Conservation (phyloP, 2,329 filamentous ascomycete genomes). For the Penicillium sp. region DNA sequence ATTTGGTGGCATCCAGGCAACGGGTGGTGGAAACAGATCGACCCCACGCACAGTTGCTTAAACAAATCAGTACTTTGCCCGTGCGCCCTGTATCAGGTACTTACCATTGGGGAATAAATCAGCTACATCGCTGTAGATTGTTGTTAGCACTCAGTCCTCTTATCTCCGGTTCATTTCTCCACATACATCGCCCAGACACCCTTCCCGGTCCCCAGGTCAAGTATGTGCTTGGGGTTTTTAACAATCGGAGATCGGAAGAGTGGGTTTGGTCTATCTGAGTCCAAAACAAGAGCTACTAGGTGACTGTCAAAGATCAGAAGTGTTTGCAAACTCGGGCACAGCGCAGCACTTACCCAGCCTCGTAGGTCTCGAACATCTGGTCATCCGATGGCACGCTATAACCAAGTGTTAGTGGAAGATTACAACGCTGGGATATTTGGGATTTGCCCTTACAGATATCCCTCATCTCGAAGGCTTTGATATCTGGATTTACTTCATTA, state of each 20-base stretch:
- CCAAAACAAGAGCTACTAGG: not conserved
- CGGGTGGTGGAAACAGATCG: conserved; percentile 7
- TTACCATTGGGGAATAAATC: conserved; percentile 3
- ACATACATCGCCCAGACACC: conserved; percentile 6
- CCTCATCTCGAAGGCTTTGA: not conserved
- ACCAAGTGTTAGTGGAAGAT: not conserved
- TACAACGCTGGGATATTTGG: no score
- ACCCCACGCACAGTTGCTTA: conserved; percentile 8
- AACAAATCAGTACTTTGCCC: not conserved
- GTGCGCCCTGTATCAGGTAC: not conserved
- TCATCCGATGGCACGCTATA: conserved; percentile 5
- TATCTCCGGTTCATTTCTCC: not conserved
- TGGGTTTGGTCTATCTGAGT: conserved; percentile 3
- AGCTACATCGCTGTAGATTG: not conserved
- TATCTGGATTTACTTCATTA: not conserved
- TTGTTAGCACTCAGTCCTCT: not conserved
- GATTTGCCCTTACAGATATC: not conserved
- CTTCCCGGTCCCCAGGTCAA: conserved; percentile 9
- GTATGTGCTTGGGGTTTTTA: not conserved
- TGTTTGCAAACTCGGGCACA: not conserved
- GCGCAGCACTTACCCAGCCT: not conserved
- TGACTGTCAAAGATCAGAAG: not conserved
- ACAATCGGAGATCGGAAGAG: conserved; percentile 9
- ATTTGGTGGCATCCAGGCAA: conserved; percentile 11
- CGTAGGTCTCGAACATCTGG: conserved; percentile 6